phyloP scores from a whole-genome alignment of 202 grass and related monocot genomes.

The Elaeis oleifera region DNA sequence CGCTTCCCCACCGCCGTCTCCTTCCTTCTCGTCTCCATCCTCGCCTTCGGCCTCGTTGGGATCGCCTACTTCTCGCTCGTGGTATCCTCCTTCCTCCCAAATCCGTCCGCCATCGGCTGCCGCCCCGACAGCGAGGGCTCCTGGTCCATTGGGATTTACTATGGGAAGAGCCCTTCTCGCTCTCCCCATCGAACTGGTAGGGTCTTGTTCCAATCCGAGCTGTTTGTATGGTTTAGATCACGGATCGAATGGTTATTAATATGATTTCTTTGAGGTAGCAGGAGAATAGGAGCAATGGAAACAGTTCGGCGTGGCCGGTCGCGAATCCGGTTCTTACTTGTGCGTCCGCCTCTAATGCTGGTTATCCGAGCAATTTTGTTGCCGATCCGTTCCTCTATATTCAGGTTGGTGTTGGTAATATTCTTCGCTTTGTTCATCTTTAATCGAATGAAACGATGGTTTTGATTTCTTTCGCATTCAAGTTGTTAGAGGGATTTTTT shows the following conservation, averaged over 20 bases:
- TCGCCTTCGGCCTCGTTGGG: slow-evolving; percentile 40
- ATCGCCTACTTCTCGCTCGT: slow-evolving; percentile 71
- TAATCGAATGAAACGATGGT: too few species aligned
- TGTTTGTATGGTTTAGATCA: too few species aligned
- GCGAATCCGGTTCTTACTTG: slow-evolving; percentile 86
- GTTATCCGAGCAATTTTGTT: slow-evolving; percentile 87
- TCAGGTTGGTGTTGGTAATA: slow-evolving; percentile 30
- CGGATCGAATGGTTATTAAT: too few species aligned
- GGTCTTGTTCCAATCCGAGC: neutral
- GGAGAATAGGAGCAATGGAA: slow-evolving; percentile 57
- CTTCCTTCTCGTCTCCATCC: slow-evolving; percentile 34
- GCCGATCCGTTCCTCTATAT: slow-evolving; percentile 81
- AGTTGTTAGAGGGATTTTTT: too few species aligned
- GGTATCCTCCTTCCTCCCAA: slow-evolving; percentile 59
- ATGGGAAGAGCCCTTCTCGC: slow-evolving; percentile 67
- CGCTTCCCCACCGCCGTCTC: slow-evolving; percentile 11
- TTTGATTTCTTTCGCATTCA: too few species aligned
- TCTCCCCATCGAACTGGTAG: slow-evolving; percentile 90
- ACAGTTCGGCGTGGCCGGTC: slow-evolving; percentile 89
- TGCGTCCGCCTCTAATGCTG: slow-evolving; percentile 40
- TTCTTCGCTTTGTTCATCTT: too few species aligned
- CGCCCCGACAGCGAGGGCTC: slow-evolving; percentile 79
- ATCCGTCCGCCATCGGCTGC: slow-evolving; percentile 40
- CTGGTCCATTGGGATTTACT: slow-evolving; percentile 84
- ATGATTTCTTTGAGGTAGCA: slow-evolving; percentile 22